Base-by-base conservation (phyloP, 208 protist species). In the Wallacemonas sp. region DNA sequence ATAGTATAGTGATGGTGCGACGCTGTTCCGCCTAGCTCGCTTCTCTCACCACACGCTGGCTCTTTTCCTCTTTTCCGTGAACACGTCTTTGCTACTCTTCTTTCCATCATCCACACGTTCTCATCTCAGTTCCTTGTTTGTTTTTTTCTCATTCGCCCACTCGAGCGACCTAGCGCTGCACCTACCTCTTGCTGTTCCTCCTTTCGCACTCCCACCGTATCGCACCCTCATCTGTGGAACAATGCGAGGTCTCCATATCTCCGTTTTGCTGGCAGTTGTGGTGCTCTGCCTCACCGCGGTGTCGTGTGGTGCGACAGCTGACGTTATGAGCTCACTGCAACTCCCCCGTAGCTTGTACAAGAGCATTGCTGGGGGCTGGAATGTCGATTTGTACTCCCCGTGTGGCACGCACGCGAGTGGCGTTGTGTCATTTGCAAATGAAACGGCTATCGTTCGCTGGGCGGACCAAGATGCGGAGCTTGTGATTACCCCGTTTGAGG, bases 321-420 rank as follows among this genome's bases (percentile, higher is more conserved):
- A 65, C 2, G 16, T 5, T 25, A 23, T 22, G 12, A 55, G 54
- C 8, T 61, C 54, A 39, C 38, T 92, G 23, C 74, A 82, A 32
- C 55, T 92, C 2, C 86, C 86, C 10, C 62, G 65, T 39, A 44
- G 62, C 25, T 38, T 92, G 25, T 75, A 74, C 36, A 75, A 81
- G 25, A 55, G 74, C 41, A 84, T 84, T 20, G 82, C 68, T 29
- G 84, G 84, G 0, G 74, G 84, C 32, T 93, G 87, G 84, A 71
- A 54, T 25, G 70, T 89, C 33, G 79, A 86, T 57, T 46, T 93
- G 42, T 50, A 79, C 16, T 82, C 84, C 12, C 74, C 82, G 23
- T 90, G 84, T 45, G 41, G 74, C 1, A 48, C 48, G 8, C 54
- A 68, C 23, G 23, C 52, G 26, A 50, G 54, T 32, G 79, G 80